phyloP scores from a whole-genome alignment of 352 stramenopile species.

The Elongisporangium senticosum region DNA sequence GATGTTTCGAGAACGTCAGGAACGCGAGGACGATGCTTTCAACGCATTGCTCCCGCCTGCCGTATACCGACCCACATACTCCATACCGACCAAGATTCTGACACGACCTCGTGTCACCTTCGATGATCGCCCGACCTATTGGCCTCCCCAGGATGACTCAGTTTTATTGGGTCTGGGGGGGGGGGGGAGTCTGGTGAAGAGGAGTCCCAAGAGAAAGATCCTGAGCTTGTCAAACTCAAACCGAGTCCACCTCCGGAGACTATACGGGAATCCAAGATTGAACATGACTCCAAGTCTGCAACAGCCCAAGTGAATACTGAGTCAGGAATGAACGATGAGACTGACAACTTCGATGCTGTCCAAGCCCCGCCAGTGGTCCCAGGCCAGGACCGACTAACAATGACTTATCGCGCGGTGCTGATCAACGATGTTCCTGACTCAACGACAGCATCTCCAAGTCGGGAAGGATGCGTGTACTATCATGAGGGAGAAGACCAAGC shows the following conservation, averaged over 20 bases:
- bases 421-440: no score
- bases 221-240: not conserved
- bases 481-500: slow-evolving; percentile 7
- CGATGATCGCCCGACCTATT: not conserved
- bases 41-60: not conserved
- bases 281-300: no score
- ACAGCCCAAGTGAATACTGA: no score
- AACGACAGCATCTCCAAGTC: not conserved
- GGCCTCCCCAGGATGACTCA: not conserved
- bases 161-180: not conserved
- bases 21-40: not conserved
- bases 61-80: not conserved
- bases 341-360: no score
- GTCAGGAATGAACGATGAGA: no score
- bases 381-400: no score
- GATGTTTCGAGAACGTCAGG: not conserved
- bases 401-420: no score
- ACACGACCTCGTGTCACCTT: not conserved
- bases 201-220: not conserved
- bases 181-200: no score
- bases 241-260: no score
- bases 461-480: slow-evolving; percentile 3
- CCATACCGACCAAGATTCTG: not conserved
- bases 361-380: no score
- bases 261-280: no score